A percentile compares a stretch with the other conserved stretches of the same genome.
These are phyloP conservation scores for Trichosporon inkin DNA, from an alignment of 1,284 basidiomycete species.

Conservation along the genomic window DNA sequence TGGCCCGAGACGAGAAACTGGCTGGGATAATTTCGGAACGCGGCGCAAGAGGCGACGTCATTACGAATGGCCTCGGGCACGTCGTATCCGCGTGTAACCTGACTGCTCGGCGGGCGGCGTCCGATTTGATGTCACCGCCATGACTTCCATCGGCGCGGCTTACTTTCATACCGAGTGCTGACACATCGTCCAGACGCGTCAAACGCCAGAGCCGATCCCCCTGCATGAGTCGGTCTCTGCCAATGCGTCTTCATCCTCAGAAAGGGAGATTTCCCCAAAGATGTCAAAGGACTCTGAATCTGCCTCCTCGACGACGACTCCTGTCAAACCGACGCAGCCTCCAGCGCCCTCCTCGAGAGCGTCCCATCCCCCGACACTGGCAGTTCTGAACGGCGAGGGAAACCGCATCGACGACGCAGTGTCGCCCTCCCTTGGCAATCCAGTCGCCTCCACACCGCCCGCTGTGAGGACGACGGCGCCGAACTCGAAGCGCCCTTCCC, in stretches of 20 bases:
- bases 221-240: not conserved
- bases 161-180: not conserved
- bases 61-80: not conserved
- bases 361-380: not conserved
- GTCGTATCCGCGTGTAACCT: too few species aligned
- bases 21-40: constrained; percentile 2
- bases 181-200: not conserved
- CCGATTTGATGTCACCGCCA: too few species aligned
- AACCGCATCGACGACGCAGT: not conserved
- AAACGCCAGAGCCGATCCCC: not conserved
- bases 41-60: not conserved
- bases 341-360: not conserved
- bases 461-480: not conserved
- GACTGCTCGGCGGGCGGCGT: too few species aligned
- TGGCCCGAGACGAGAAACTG: not conserved
- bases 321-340: not conserved
- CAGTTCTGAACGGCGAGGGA: constrained; percentile 1
- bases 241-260: not conserved
- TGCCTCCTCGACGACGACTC: not conserved
- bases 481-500: not conserved
- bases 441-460: not conserved
- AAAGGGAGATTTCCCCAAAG: not conserved
- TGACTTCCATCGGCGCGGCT: too few species aligned
- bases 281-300: not conserved
- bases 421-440: not conserved